Evolutionary conservation across 2,329 filamentous ascomycete genomes (phyloP).

Genomic region (Aspergillus sp.): DNA sequence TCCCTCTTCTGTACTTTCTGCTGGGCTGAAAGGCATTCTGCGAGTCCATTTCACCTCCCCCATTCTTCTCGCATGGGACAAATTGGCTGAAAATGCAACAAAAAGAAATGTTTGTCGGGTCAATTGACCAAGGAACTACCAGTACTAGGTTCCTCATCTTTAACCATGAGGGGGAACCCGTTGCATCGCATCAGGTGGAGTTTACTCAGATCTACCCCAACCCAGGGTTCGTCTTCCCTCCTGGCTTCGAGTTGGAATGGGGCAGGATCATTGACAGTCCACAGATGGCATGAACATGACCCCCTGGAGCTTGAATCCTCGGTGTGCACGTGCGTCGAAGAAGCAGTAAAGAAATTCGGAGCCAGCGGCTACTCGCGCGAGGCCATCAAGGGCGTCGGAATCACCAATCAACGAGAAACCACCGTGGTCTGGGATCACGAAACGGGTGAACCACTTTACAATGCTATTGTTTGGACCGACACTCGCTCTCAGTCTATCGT

Average conservation of each 20-base stretch:
- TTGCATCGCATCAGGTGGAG: conserved; percentile 81
- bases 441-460: conserved; percentile 76
- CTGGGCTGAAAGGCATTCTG: not conserved
- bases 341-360: conserved; percentile 68
- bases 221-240: conserved; percentile 61
- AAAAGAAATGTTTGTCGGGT: conserved; percentile 64
- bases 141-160: conserved; percentile 89
- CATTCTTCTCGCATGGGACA: not conserved
- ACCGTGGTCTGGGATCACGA: conserved; percentile 79
- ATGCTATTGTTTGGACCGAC: conserved; percentile 88
- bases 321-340: conserved; percentile 75
- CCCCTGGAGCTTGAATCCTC: conserved; percentile 71
- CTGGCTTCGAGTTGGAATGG: not conserved
- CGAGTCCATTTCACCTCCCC: not conserved
- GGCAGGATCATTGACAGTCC: not conserved
- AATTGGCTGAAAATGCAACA: conserved; percentile 19
- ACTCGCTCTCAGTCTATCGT: conserved; percentile 75
- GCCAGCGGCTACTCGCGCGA: conserved; percentile 62
- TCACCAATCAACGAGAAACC: conserved; percentile 90
- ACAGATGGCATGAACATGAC: conserved; percentile 85
- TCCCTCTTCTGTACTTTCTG: too few species aligned
- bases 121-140: conserved; percentile 88
- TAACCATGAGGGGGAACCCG: conserved; percentile 71
- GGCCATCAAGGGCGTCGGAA: conserved; percentile 72
- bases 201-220: conserved; percentile 81